phyloP scores from a whole-genome alignment of 371 early-diverging fungal genomes.

The Syncephalis fuscata region DNA sequence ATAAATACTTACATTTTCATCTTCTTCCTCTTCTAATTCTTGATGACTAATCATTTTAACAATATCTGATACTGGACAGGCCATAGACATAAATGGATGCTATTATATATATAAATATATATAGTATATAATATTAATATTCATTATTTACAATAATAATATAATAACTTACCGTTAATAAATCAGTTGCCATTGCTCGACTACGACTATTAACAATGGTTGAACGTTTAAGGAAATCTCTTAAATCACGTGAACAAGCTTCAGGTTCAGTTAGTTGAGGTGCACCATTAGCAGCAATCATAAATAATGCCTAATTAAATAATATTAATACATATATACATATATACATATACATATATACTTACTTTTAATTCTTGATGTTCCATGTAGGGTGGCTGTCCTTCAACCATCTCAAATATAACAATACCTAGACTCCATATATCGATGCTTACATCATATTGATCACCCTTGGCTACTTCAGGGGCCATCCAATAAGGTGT shows the following conservation, averaged over 20 bases:
- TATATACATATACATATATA: neutral
- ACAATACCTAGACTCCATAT: conserved; percentile 91
- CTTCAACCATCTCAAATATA: conserved; percentile 15
- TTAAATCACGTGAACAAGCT: conserved; percentile 28
- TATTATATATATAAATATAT: too few species aligned
- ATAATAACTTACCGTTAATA: conserved; percentile 16
- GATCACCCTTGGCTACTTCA: conserved; percentile 77
- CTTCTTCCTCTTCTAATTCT: conserved; percentile 13
- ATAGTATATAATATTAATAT: too few species aligned
- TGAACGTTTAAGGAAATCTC: conserved; percentile 29
- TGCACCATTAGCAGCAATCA: conserved; percentile 41
- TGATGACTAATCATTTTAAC: conserved; percentile 15
- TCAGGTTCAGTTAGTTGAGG: conserved; percentile 32
- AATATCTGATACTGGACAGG: conserved; percentile 8
- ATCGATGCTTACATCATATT: conserved; percentile 77
- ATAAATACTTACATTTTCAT: conserved; percentile 10
- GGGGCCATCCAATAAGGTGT: conserved; percentile 89
- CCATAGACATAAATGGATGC: conserved; percentile 18
- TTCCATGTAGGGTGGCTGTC: conserved; percentile 4
- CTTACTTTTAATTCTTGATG: conserved; percentile 2
- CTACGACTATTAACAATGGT: conserved; percentile 20
- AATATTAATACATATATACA: neutral
- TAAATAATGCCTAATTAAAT: conserved; percentile 29
- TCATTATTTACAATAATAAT: neutral
- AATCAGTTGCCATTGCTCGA: conserved; percentile 22